Conservation (phyloP, 2,329 filamentous ascomycete species). For the Aureobasidium sp. region DNA sequence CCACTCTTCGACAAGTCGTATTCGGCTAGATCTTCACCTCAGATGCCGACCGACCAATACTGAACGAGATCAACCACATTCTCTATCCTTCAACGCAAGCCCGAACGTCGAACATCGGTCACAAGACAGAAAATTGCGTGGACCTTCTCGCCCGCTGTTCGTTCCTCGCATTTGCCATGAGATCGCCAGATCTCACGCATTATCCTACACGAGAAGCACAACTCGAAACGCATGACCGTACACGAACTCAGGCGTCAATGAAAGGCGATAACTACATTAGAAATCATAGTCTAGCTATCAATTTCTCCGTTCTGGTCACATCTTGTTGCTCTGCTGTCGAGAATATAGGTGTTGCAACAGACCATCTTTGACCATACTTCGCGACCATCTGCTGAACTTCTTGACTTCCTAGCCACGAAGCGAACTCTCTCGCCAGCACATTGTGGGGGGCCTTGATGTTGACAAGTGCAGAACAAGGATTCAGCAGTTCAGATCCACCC, state of each 20-base stretch:
- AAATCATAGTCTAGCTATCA: background rate
- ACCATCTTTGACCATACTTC: slow-evolving; percentile 16
- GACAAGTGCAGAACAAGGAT: slow-evolving; percentile 19
- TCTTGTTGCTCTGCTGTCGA: background rate
- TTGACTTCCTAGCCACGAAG: slow-evolving; percentile 14
- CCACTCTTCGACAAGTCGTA: no score
- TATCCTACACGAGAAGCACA: no score
- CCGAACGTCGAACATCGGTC: background rate
- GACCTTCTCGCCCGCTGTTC: background rate
- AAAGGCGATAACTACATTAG: no score
- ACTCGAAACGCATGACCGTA: no score
- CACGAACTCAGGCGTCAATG: no score
- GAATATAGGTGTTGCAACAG: background rate
- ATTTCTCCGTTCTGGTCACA: background rate
- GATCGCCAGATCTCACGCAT: no score
- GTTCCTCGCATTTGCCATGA: background rate
- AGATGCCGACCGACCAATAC: background rate
- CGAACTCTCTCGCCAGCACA: slow-evolving; percentile 13
- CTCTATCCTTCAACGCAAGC: background rate
- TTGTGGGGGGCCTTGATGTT: background rate
- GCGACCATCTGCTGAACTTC: slow-evolving; percentile 14
- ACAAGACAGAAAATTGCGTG: background rate
- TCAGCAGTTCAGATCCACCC: slow-evolving; percentile 16
- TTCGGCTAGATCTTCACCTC: no score
- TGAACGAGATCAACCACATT: background rate